Base-by-base conservation (phyloP, 73 alveolate species). In the Paramecium sexaurelia region DNA sequence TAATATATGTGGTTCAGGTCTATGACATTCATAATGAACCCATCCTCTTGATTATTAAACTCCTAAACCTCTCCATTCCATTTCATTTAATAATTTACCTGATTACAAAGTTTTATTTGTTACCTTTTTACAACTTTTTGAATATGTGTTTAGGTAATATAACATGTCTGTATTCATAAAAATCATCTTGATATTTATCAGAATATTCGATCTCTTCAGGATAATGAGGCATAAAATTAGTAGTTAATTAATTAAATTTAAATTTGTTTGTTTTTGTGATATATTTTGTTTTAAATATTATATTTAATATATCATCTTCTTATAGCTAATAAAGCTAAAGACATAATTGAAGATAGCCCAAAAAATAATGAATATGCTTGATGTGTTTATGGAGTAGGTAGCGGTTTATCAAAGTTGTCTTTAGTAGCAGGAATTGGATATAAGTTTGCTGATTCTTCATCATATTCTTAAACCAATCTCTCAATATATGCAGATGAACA, bases 1-100 rank as follows among this genome's bases (percentile, higher is more conserved):
- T 33, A 97, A 84, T 33, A 97, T 97, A 93, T 96, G 98, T 8
- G 99, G 99, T 92, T 96, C 99, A 11, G 98, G 98, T 66, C 91
- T 95, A 91, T 97, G 98, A 41, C 93, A 75, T 93, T 95, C 98
- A 69, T 97, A 97, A 85, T 97, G 99, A 1, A 92, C 96, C 99
- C 99, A 97, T 15, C 99, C 99, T 66, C 98, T 75, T 22, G 96
- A 83, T 94, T 97, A 94, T 91, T 96, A 92, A 20, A 97, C 98
- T 4, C 99, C 98, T 5, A 96, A 95, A 15, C 96, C 51, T 94
- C 98, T 93, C 99, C 98, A 96, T 85, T 97, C 98, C 67, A 82
- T 85, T 55, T 97, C 99, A 19, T 97, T 91, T 8, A 96, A 93
- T 41, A 97, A 93, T 71, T 96, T 85, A 15, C 95, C 96, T 73